Evolutionary conservation across 768 basidiomycete genomes (phyloP), one percentile per base, ranked within the genome.

Genomic region (Fistulinella prunicolor): DNA sequence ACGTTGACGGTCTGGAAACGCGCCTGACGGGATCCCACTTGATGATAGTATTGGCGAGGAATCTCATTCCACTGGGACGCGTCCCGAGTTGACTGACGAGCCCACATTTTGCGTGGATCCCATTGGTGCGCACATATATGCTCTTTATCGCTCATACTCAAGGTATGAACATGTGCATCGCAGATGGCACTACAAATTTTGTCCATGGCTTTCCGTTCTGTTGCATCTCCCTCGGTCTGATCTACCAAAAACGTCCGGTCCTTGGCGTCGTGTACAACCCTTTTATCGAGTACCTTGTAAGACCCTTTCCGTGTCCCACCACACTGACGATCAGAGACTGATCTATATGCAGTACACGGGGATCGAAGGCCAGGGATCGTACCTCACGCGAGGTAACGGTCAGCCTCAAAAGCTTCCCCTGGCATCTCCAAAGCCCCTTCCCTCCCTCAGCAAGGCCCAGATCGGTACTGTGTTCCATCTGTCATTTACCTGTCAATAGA

Each of bases 21-120:
- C 7, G 13, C 20, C 14, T 45, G 24, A 51, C 26, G 13, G 4
- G 30, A 20, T 19, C 4, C 28, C 12, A 28, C 6, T 37, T 9
- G 24, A 35, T 23, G 32, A 20, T 50, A 94, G 91, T 68, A 90
- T 97, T 49, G 95, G 95, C 47, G 95, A 99, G 63, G 95, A 98
- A 70, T 88, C 88, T 0, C 94, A 87, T 57, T 82, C 90, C 9
- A 77, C 85, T 4, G 90, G 90, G n/a, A 65, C 75, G 48, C 75
- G 80, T 24, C 75, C 77, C 17, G 75, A 82, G 10, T 68, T 95
- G 47, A 91, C 89, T 1, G 88, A 96, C 58, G 83, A 83, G 24
- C 93, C 94, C 5, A 98, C 95, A 0, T 99, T 89, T 73, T 96
- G 95, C 59, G 89, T 95, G 37, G 94, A 98, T 65, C 94, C 94